Evolutionary conservation across 257 asterid genomes (phyloP).

Genomic region (Rhazya stricta): DNA sequence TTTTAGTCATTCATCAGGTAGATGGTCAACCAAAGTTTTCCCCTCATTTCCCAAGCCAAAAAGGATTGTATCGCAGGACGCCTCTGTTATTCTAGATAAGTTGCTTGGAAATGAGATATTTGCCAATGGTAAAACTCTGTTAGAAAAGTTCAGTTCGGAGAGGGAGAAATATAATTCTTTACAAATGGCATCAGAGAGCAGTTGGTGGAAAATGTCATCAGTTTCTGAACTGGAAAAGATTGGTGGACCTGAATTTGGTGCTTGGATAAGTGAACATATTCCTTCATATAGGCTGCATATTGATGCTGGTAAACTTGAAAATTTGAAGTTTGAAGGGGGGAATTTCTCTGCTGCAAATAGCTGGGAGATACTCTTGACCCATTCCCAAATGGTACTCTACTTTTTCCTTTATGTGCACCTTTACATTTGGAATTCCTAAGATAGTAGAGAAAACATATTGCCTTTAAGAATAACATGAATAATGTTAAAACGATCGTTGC

Average conservation of each 20-base stretch:
- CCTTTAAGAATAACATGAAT: neutral
- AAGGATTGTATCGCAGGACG: slow-evolving; percentile 52
- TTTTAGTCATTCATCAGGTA: slow-evolving; percentile 23
- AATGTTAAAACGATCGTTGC: neutral
- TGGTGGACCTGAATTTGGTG: slow-evolving; percentile 71
- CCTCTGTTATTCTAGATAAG: slow-evolving; percentile 51
- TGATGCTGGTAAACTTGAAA: slow-evolving; percentile 43
- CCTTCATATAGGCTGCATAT: slow-evolving; percentile 66
- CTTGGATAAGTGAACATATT: slow-evolving; percentile 72
- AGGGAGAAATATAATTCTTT: slow-evolving; percentile 36
- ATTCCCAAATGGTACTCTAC: slow-evolving; percentile 73
- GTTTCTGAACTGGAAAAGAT: slow-evolving; percentile 57
- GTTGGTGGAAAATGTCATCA: slow-evolving; percentile 55
- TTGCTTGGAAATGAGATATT: slow-evolving; percentile 57
- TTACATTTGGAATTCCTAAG: neutral
- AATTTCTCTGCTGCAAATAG: slow-evolving; percentile 33
- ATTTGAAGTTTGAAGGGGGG: slow-evolving; percentile 70
- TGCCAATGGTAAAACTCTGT: slow-evolving; percentile 45
- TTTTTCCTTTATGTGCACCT: slow-evolving; percentile 1
- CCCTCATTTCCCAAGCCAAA: slow-evolving; percentile 46
- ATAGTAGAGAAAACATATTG: neutral
- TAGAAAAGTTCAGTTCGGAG: slow-evolving; percentile 47
- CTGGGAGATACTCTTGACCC: slow-evolving; percentile 68
- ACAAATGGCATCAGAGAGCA: slow-evolving; percentile 33
- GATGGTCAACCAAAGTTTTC: slow-evolving; percentile 33